phyloP scores from a whole-genome alignment of 2,329 filamentous ascomycete genomes.

The Akanthomyces dipterigenus region DNA sequence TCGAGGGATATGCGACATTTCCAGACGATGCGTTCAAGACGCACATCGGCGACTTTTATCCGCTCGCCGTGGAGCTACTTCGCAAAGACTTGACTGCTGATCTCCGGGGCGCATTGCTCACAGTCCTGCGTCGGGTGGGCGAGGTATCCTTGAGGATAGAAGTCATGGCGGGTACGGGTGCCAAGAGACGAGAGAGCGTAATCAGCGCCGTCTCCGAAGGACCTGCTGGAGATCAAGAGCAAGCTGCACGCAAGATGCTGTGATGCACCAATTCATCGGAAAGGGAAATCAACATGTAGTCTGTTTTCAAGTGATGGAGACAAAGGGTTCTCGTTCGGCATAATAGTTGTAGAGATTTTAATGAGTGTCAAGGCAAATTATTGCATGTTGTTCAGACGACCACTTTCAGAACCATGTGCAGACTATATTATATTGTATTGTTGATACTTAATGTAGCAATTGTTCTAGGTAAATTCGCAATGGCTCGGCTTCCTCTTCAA shows the following conservation, averaged over 20 bases:
- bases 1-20: conserved; percentile 88
- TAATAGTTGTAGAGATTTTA: background rate
- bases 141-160: conserved; percentile 62
- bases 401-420: background rate
- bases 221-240: background rate
- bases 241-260: conserved; percentile 11
- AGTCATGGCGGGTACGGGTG: conserved; percentile 34
- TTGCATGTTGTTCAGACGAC: background rate
- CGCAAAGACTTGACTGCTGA: conserved; percentile 75
- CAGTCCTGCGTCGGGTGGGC: conserved; percentile 73
- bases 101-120: conserved; percentile 69
- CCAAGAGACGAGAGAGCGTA: conserved; percentile 34
- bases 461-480: conserved; percentile 36
- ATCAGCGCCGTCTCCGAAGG: conserved; percentile 27
- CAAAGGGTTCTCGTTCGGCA: no score
- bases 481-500: conserved; percentile 44
- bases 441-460: background rate
- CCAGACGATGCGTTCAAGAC: conserved; percentile 71
- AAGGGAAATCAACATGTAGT: background rate
- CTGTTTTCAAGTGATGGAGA: background rate
- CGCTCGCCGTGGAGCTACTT: conserved; percentile 74
- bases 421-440: background rate
- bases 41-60: conserved; percentile 79
- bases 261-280: background rate
- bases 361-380: background rate